Conservation (phyloP, 2,329 filamentous ascomycete genomes). For the Aspergillus sp. region DNA sequence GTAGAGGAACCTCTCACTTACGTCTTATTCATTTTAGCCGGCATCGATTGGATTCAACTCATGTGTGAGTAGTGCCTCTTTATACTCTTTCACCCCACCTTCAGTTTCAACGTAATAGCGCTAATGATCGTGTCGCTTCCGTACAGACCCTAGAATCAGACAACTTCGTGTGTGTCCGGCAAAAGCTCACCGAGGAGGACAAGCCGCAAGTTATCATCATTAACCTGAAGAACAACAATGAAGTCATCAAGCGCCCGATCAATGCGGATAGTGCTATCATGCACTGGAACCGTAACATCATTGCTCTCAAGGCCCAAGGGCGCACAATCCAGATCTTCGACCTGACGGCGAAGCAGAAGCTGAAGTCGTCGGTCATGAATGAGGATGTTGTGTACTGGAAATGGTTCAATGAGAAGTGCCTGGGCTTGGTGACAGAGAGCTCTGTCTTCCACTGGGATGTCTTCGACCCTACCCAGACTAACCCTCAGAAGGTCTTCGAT, state of each 20-base stretch:
- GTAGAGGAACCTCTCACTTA: slow-evolving; percentile 23
- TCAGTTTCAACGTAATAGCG: background rate
- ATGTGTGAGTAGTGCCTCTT: slow-evolving; percentile 62
- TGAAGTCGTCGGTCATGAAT: slow-evolving; percentile 94
- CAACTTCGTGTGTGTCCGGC: slow-evolving; percentile 91
- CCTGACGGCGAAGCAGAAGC: slow-evolving; percentile 85
- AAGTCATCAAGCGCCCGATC: slow-evolving; percentile 90
- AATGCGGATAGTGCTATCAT: slow-evolving; percentile 99
- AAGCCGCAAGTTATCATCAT: slow-evolving; percentile 95
- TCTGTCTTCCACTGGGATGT: slow-evolving; percentile 98
- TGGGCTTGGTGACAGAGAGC: slow-evolving; percentile 88
- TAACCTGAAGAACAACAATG: slow-evolving; percentile 96
- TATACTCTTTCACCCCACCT: background rate
- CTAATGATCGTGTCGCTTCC: slow-evolving; percentile 25
- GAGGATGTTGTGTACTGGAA: slow-evolving; percentile 99
- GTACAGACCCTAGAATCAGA: slow-evolving; percentile 94
- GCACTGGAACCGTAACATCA: slow-evolving; percentile 96
- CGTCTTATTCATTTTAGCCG: slow-evolving; percentile 51
- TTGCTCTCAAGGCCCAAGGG: slow-evolving; percentile 91
- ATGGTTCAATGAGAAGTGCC: slow-evolving; percentile 87
- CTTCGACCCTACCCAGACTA: slow-evolving; percentile 76
- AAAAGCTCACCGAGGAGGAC: slow-evolving; percentile 82
- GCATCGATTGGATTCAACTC: slow-evolving; percentile 82
- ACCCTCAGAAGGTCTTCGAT: slow-evolving; percentile 89
- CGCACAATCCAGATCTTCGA: slow-evolving; percentile 98